phyloP scores from a whole-genome alignment of 441 rosid species.

The Syzygium syzygioides region DNA sequence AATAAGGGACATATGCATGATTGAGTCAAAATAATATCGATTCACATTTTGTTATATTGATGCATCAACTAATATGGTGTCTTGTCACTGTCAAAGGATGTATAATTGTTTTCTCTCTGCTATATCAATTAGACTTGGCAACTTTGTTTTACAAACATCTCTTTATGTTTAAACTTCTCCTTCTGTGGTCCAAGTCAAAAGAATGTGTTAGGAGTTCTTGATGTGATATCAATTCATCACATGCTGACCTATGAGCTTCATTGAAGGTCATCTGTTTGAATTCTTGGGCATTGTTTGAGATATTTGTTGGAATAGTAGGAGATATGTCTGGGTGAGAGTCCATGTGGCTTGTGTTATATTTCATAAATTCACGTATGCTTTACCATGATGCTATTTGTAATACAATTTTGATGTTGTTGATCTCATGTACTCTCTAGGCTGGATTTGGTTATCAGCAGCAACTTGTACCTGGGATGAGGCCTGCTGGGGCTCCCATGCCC shows the following conservation, averaged over 20 bases:
- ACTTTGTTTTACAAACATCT: neutral
- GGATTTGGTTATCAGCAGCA: slow-evolving; percentile 42
- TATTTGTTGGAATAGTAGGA: neutral
- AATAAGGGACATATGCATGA: neutral
- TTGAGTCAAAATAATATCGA: neutral
- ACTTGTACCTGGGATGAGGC: slow-evolving; percentile 45
- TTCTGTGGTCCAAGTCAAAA: neutral
- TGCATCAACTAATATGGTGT: neutral
- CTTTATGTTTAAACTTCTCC: neutral
- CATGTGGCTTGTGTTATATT: neutral
- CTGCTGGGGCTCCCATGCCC: slow-evolving; percentile 34
- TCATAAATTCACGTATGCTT: neutral
- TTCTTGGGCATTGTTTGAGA: neutral
- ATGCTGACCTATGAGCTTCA: neutral
- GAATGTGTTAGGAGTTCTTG: neutral
- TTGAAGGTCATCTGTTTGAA: neutral
- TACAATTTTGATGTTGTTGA: neutral
- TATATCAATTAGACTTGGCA: neutral
- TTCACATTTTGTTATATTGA: neutral
- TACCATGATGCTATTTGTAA: neutral
- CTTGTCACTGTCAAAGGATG: neutral
- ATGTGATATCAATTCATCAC: neutral
- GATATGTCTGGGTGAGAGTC: neutral
- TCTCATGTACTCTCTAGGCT: slow-evolving; percentile 9
- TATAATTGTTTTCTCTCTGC: neutral